These are phyloP conservation scores for Prunus mira DNA, from an alignment of 306 rosid genomes.

Conservation along the genomic window DNA sequence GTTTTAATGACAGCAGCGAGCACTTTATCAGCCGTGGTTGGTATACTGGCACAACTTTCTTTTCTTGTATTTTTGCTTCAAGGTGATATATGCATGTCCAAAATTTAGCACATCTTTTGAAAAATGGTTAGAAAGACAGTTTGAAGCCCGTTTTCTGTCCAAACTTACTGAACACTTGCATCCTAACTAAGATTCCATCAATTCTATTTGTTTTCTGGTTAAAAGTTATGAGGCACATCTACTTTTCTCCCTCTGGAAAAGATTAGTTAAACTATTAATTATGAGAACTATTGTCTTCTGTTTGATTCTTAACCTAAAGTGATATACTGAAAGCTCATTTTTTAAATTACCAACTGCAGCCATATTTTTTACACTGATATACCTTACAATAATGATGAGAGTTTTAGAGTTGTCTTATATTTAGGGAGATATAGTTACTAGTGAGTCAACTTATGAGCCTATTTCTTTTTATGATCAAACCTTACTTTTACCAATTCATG, in stretches of 20 bases:
- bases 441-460: background rate
- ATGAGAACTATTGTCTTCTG: background rate
- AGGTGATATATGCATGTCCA: constrained; percentile 6
- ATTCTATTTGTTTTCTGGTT: background rate
- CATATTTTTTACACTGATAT: background rate
- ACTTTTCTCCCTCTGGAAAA: background rate
- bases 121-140: background rate
- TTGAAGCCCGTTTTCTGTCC: background rate
- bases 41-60: constrained; percentile 31
- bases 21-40: constrained; percentile 77
- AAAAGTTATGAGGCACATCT: background rate
- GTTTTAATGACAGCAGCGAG: constrained; percentile 88
- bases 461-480: background rate
- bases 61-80: background rate
- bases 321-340: background rate
- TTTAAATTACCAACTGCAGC: background rate
- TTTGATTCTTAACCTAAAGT: background rate
- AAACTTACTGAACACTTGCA: background rate
- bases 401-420: background rate
- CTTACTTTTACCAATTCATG: background rate
- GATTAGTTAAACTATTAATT: background rate
- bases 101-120: background rate
- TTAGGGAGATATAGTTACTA: background rate
- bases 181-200: background rate
- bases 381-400: background rate